phyloP scores from a whole-genome alignment of 1,284 basidiomycete genomes.

The Rhodofomes roseus region DNA sequence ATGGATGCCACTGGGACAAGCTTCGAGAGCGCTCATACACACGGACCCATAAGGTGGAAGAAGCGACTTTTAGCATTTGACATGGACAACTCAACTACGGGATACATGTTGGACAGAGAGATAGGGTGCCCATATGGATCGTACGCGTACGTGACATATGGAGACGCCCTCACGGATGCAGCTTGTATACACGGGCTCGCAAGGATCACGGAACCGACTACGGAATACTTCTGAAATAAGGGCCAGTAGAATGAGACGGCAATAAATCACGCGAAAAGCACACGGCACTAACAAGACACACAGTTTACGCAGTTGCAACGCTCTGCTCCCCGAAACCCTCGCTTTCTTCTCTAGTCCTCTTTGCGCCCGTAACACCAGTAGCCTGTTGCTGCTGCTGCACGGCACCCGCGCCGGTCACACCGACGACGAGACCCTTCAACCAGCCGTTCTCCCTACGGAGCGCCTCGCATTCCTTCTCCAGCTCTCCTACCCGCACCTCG shows the following conservation, averaged over 20 bases:
- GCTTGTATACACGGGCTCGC: neutral
- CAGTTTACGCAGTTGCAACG: neutral
- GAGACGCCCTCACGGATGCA: neutral
- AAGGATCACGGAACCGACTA: neutral
- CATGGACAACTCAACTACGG: neutral
- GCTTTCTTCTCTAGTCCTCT: conserved; percentile 8
- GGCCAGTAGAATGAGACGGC: neutral
- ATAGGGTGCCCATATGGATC: neutral
- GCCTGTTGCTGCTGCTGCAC: conserved; percentile 25
- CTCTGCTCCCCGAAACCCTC: neutral
- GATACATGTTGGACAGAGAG: neutral
- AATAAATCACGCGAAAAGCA: neutral
- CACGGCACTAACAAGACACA: neutral
- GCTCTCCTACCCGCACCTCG: conserved; percentile 75
- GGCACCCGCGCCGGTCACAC: conserved; percentile 68
- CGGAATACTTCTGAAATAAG: neutral
- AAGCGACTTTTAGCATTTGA: neutral
- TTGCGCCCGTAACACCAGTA: conserved; percentile 3
- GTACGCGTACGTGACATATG: neutral
- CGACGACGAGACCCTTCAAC: conserved; percentile 90
- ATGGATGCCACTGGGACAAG: too few species aligned
- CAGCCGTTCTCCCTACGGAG: conserved; percentile 92
- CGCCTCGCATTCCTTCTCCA: conserved; percentile 90
- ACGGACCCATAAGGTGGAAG: neutral
- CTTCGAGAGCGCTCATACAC: neutral